A percentile compares a stretch with the other conserved stretches of the same genome.
phyloP scores from a whole-genome alignment of 768 basidiomycete species.

The Termitomyces sp. region DNA sequence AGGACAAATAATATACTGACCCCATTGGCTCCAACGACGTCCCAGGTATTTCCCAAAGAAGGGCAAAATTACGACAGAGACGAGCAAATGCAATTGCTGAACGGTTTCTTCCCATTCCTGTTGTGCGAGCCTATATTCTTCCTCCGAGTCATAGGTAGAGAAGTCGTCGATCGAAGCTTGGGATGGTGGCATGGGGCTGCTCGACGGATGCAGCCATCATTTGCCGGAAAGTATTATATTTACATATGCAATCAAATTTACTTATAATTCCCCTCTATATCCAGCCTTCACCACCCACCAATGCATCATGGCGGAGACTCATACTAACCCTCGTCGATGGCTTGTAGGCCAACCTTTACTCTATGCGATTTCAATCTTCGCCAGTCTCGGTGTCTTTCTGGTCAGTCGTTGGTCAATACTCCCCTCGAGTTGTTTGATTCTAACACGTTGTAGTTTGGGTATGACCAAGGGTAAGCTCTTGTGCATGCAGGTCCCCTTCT shows the following conservation, averaged over 20 bases:
- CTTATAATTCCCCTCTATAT: background rate
- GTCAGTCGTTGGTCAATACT: slow-evolving; percentile 38
- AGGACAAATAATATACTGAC: slow-evolving; percentile 39
- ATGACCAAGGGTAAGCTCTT: slow-evolving; percentile 72
- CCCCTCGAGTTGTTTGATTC: background rate
- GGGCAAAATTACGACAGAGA: slow-evolving; percentile 77
- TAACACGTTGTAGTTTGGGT: slow-evolving; percentile 54
- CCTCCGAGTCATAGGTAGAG: slow-evolving; percentile 54
- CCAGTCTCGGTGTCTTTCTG: slow-evolving; percentile 80
- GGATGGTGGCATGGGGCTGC: slow-evolving; percentile 50
- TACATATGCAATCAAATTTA: background rate
- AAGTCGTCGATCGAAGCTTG: slow-evolving; percentile 57
- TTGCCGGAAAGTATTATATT: slow-evolving; percentile 8
- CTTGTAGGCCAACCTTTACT: slow-evolving; percentile 77
- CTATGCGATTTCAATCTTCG: slow-evolving; percentile 75
- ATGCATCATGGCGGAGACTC: slow-evolving; percentile 51
- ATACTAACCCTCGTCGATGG: slow-evolving; percentile 29
- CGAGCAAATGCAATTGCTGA: slow-evolving; percentile 74
- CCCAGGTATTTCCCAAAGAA: slow-evolving; percentile 88
- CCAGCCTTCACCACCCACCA: slow-evolving; percentile 16
- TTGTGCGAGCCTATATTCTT: slow-evolving; percentile 73
- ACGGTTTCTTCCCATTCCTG: slow-evolving; percentile 93
- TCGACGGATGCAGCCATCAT: background rate
- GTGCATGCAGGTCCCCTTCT: slow-evolving; percentile 11
- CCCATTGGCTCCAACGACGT: slow-evolving; percentile 79